Conservation (phyloP, 164 flowering plant genomes). For the Magnolia kwangsiensis region DNA sequence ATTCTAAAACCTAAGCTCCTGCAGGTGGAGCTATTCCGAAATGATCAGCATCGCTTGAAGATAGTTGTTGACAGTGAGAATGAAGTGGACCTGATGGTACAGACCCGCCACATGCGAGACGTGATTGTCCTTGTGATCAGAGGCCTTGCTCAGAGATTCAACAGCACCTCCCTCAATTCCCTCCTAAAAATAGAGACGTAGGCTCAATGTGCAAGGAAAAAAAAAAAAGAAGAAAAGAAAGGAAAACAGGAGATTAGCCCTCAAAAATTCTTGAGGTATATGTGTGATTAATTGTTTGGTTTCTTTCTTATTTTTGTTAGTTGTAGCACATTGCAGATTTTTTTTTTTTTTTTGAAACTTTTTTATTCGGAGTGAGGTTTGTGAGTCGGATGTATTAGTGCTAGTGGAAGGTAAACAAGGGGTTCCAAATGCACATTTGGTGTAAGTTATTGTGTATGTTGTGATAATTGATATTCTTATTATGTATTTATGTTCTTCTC, state of each 20-base stretch:
- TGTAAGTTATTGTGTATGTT: slow-evolving; percentile 6
- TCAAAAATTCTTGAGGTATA: background rate
- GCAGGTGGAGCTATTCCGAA: slow-evolving; percentile 89
- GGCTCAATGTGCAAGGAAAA: background rate
- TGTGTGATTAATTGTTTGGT: background rate
- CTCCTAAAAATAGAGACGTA: slow-evolving; percentile 82
- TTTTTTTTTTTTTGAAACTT: background rate
- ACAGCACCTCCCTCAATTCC: slow-evolving; percentile 93
- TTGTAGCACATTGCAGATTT: background rate
- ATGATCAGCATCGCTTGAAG: slow-evolving; percentile 83
- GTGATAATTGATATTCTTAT: background rate
- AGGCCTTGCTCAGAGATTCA: slow-evolving; percentile 89
- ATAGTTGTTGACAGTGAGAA: slow-evolving; percentile 91
- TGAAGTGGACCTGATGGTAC: slow-evolving; percentile 91
- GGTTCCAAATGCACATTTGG: background rate
- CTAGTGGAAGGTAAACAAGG: background rate
- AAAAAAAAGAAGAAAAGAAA: background rate
- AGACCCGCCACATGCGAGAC: slow-evolving; percentile 82
- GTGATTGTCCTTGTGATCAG: slow-evolving; percentile 82
- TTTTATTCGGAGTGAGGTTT: background rate
- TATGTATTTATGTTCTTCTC: background rate
- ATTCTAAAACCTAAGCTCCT: slow-evolving; percentile 3
- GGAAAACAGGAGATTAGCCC: background rate
- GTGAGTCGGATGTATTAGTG: background rate
- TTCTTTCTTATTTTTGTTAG: background rate